phyloP scores from a whole-genome alignment of 805 yeast species.

The Candida maesae region DNA sequence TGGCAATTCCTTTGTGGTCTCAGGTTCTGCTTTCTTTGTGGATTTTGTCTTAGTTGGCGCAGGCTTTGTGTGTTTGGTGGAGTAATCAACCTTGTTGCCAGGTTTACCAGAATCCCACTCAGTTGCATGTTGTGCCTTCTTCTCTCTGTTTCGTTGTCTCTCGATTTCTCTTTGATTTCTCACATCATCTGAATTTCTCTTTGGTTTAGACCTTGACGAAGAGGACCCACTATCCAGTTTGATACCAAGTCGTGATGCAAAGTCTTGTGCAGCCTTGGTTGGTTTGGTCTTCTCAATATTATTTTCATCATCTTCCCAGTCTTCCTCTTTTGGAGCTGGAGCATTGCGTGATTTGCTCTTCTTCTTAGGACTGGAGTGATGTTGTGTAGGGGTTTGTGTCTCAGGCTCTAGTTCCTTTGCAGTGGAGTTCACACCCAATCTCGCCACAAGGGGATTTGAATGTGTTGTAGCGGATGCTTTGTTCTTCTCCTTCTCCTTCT shows the following conservation, averaged over 20 bases:
- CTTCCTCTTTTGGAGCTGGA: neutral
- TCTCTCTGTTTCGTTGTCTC: constrained; percentile 10
- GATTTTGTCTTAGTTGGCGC: neutral
- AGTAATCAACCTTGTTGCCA: constrained; percentile 6
- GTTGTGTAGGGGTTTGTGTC: too few species aligned
- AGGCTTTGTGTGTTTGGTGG: neutral
- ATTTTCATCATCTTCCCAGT: constrained; percentile 13
- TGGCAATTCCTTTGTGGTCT: neutral
- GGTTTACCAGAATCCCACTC: constrained; percentile 17
- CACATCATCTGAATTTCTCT: constrained; percentile 1
- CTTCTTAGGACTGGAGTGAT: neutral
- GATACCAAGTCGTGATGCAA: constrained; percentile 25
- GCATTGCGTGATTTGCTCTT: neutral
- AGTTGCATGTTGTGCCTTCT: constrained; percentile 4
- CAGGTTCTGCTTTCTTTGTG: neutral
- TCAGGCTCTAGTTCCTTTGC: neutral
- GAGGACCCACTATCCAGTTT: too few species aligned
- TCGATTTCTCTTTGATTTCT: constrained; percentile 8
- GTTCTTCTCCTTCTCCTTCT: neutral
- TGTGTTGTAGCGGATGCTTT: too few species aligned
- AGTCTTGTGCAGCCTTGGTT: constrained; percentile 20
- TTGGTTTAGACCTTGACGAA: too few species aligned
- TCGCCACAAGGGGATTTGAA: neutral
- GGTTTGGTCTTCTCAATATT: constrained; percentile 15
- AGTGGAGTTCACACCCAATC: neutral